Base-by-base conservation (phyloP, 805 yeast genomes). In the Ogataea corticis region DNA sequence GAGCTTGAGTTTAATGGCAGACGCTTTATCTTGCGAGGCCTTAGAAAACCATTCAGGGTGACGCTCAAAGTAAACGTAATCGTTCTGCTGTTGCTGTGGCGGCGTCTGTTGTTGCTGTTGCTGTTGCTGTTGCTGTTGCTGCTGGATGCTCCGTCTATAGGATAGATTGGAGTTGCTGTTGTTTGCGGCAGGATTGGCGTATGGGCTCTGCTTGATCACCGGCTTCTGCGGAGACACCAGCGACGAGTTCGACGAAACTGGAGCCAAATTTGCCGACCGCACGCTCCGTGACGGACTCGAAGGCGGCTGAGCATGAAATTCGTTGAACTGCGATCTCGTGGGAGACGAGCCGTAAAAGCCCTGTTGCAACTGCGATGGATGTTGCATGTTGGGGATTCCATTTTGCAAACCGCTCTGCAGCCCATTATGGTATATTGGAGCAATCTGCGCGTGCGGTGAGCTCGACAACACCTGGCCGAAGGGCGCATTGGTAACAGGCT, bases 41-140 rank as follows among this genome's bases (percentile, higher is more conserved):
- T 85, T 82, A n/a, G 86, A 77, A 56, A 89, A 74, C 57, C 77
- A 68, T 52, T 85, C 90, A 1, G 97, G 96, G 57, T 86, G 89
- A 46, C 96, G 77, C 54, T 83, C 89, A 67, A 90, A 85, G 56
- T 80, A 76, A 50, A 84, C 87, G 55, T 83, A 82, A 46, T 80
- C 81, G 9, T 62, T 38, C 10, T 34, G 15, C 12, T 39, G 46
- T 16, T 31, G 44, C 34, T 38, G 46, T 29, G n/a, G n/a, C n/a
- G n/a, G n/a, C n/a, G n/a, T n/a, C n/a, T 44, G 49, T 28, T 32
- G 37, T 12, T 35, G 45, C 14, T 43, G 50, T 17, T 38, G 50
- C 19, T 45, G 52, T 25, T 18, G 49, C 17, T 44, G 48, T 23
- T 44, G 55, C 36, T 52, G 61, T 30, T 32, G 29, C 35, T 45